A percentile compares a stretch with the other conserved stretches of the same genome.
Conservation (phyloP, 768 basidiomycete species). For the Psilocybe subaeruginosa region DNA sequence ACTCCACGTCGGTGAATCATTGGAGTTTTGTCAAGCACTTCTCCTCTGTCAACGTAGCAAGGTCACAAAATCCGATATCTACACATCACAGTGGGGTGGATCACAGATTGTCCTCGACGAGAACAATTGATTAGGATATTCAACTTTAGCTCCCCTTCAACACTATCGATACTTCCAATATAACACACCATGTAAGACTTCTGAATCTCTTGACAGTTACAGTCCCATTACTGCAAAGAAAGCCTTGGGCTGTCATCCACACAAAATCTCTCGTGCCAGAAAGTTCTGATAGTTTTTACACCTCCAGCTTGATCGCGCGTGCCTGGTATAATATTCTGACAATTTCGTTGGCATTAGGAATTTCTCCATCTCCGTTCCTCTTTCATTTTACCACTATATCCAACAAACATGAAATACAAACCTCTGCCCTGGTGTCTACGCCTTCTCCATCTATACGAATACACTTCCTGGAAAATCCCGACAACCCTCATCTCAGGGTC, state of each 20-base stretch:
- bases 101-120: slow-evolving; percentile 32
- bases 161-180: slow-evolving; percentile 54
- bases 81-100: slow-evolving; percentile 37
- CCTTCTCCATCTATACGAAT: slow-evolving; percentile 37
- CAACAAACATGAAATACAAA: slow-evolving; percentile 41
- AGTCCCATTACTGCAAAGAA: slow-evolving; percentile 37
- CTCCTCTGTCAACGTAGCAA: slow-evolving; percentile 20
- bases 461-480: slow-evolving; percentile 39
- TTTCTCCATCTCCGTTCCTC: slow-evolving; percentile 41
- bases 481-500: slow-evolving; percentile 21
- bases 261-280: slow-evolving; percentile 42
- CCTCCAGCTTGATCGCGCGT: slow-evolving; percentile 26
- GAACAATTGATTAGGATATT: slow-evolving; percentile 28
- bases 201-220: slow-evolving; percentile 44
- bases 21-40: slow-evolving; percentile 41
- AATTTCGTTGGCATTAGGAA: slow-evolving; percentile 42
- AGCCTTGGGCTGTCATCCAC: slow-evolving; percentile 36
- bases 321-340: slow-evolving; percentile 38
- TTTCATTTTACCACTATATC: slow-evolving; percentile 41
- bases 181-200: slow-evolving; percentile 48
- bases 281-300: not conserved
- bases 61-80: slow-evolving; percentile 29
- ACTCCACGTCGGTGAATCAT: slow-evolving; percentile 42
- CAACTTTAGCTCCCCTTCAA: slow-evolving; percentile 40
- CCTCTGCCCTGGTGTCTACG: not conserved